Evolutionary conservation across 352 stramenopile genomes (phyloP), one percentile per base, ranked within the genome.

Genomic region (Peronosclerospora sorghi): DNA sequence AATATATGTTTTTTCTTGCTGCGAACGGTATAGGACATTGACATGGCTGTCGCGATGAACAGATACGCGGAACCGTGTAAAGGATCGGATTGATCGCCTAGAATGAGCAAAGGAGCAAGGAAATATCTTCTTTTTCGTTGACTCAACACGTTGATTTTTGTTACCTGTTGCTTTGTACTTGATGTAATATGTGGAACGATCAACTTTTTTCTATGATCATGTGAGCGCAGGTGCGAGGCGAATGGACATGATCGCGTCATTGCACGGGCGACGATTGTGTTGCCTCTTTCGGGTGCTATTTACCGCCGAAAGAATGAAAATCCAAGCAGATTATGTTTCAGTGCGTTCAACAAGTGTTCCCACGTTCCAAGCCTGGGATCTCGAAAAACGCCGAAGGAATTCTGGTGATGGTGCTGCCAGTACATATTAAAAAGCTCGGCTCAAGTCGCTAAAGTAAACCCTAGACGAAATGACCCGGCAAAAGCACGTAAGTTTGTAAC

Each of bases 401-500:
- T 10, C 41, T 13, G 1, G 30, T 43, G 15, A 64, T 54, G 8
- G 48, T 47, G 42, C 54, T 66, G 10, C 48, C 39, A 4, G 44
- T 45, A 10, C 68, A 27, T 6, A 49, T 45, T 18, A 71, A 29
- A 9, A 47, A 59, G 2, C 20, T 32, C 0, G 51, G 30, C 14
- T 54, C 24, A n/a, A 71, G 20, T 26, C 21, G 21, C 6, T 7
- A 3, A 26, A 26, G 21, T 6, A 26, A 3, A 26, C 21, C 6
- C 6, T 10, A 42, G 18, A 34, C 42, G 1, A 80, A 26, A 43
- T 73, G 37, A 12, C 58, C 48, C 0, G 71, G 62, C 8, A 80
- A 17, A n/a, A 5, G 18, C 14, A 0, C 37, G 45, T 1, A 75
- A 41, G 38, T 76, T 80, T 3, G 65, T 62, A 1, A 59, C 49